Percentiles rank a stretch among this genome's conserved stretches.
These are phyloP conservation scores for Pseudozyma tsukubaensis DNA, from an alignment of 1,284 basidiomycete genomes.

Conservation along the genomic window DNA sequence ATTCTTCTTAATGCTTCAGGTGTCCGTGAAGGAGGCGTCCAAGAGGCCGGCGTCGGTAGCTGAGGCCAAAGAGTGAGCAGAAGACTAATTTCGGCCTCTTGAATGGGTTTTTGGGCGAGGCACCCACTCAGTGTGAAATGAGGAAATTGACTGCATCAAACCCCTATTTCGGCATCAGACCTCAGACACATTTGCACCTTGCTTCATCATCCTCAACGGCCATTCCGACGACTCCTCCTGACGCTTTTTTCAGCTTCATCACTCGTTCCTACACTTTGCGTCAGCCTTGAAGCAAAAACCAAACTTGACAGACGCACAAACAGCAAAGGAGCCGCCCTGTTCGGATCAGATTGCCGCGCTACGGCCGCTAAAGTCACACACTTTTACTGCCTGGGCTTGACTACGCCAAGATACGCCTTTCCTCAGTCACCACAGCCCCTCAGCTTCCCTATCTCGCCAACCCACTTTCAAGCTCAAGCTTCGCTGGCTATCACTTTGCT, in stretches of 20 bases:
- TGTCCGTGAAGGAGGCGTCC: no score
- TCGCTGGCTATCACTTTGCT: neutral
- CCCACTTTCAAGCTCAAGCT: neutral
- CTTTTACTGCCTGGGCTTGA: no score
- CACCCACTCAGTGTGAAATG: neutral
- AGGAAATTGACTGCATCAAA: conserved; percentile 17
- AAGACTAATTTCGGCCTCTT: neutral
- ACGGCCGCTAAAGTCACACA: neutral
- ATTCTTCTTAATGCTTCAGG: neutral
- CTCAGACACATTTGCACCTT: neutral
- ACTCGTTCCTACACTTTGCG: neutral
- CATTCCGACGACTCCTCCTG: neutral
- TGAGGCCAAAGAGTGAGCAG: no score
- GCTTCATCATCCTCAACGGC: conserved; percentile 4
- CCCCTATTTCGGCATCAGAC: conserved; percentile 29
- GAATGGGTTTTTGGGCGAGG: neutral
- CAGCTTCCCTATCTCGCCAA: neutral
- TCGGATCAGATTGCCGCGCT: neutral
- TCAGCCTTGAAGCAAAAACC: no score
- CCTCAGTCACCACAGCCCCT: neutral
- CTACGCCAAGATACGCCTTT: neutral
- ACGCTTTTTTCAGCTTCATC: neutral
- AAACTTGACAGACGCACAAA: neutral
- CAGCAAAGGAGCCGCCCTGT: neutral
- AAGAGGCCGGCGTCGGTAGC: no score